Conservation (phyloP, 768 basidiomycete genomes). For the Tricholoma sp. region DNA sequence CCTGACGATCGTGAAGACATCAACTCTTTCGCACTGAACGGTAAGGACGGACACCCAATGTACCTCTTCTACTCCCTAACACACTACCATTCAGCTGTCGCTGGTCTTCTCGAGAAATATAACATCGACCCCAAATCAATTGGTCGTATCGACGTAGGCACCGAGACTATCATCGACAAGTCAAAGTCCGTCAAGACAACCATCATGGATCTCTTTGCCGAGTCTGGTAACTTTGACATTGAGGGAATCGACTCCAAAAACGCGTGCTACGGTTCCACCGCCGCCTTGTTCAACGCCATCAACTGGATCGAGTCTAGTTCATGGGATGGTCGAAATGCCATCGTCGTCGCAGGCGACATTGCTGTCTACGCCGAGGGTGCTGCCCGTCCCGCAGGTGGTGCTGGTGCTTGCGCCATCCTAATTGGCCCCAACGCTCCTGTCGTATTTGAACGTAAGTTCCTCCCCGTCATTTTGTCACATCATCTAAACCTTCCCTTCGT, state of each 20-base stretch:
- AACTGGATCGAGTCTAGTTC: constrained; percentile 97
- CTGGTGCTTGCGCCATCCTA: constrained; percentile 90
- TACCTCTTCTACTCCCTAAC: not conserved
- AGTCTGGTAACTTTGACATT: constrained; percentile 90
- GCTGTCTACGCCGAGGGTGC: constrained; percentile 96
- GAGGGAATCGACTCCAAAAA: constrained; percentile 99
- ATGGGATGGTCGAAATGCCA: constrained; percentile 97
- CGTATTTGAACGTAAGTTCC: constrained; percentile 83
- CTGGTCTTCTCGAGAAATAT: constrained; percentile 87
- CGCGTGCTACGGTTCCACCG: constrained; percentile 98
- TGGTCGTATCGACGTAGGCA: constrained; percentile 97
- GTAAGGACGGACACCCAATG: constrained; percentile 36
- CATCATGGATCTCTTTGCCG: constrained; percentile 96
- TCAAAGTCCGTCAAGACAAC: constrained; percentile 98
- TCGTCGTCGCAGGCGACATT: constrained; percentile 95
- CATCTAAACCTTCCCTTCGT: constrained; percentile 8
- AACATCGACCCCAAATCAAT: constrained; percentile 95
- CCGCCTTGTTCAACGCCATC: constrained; percentile 96
- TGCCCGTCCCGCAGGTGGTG: constrained; percentile 94
- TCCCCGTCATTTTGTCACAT: constrained; percentile 3
- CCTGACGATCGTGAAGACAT: constrained; percentile 99
- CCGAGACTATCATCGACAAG: constrained; percentile 99
- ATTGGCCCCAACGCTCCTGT: constrained; percentile 96
- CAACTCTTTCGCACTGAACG: constrained; percentile 94
- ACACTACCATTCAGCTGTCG: constrained; percentile 66